Conservation (phyloP, 192 early-diverging fungal species). For the Piromyces sp. region DNA sequence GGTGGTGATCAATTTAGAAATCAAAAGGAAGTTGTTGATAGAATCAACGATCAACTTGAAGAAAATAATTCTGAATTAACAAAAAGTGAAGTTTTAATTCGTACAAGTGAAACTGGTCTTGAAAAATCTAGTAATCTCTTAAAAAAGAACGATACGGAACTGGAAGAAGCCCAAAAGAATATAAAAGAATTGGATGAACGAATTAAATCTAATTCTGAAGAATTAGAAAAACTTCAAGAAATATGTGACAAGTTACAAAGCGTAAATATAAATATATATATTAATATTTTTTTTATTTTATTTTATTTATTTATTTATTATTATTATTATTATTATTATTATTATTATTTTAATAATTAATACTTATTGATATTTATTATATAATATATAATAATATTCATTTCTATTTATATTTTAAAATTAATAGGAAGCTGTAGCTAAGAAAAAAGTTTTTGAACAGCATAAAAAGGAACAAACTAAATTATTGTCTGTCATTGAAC, state of each 20-base stretch:
- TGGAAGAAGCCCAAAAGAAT: constrained; percentile 43
- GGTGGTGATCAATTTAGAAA: constrained; percentile 73
- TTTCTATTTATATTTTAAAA: no score
- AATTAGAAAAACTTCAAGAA: neutral
- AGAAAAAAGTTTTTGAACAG: neutral
- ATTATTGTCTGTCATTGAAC: neutral
- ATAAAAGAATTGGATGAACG: constrained; percentile 32
- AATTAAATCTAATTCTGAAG: neutral
- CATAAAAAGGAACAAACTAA: neutral
- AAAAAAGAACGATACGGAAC: constrained; percentile 41
- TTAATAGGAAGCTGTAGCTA: neutral
- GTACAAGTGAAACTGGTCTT: constrained; percentile 57
- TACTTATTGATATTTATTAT: no score
- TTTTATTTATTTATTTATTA: no score
- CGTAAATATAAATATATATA: no score
- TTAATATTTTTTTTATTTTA: no score
- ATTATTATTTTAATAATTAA: neutral
- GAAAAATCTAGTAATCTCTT: constrained; percentile 47
- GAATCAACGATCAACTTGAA: constrained; percentile 58
- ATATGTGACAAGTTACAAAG: neutral
- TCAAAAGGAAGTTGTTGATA: constrained; percentile 73
- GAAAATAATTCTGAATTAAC: constrained; percentile 45
- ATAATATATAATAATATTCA: no score
- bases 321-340: neutral
- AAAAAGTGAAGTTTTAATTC: constrained; percentile 51